These are phyloP conservation scores for Xylaria scruposa DNA, from an alignment of 495 filamentous ascomycete species.

Conservation along the genomic window DNA sequence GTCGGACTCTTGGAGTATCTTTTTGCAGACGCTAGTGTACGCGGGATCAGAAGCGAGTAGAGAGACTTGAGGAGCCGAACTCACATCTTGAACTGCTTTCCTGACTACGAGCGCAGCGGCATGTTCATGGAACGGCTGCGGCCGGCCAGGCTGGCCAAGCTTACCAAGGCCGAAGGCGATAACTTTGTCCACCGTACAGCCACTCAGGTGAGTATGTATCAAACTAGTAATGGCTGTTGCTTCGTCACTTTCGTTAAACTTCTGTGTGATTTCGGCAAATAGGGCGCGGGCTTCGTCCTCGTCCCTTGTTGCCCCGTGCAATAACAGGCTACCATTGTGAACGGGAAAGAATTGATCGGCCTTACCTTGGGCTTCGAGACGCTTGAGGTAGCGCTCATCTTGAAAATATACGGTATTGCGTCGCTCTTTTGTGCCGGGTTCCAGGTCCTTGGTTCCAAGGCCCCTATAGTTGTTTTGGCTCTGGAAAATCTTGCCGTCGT, in stretches of 20 bases:
- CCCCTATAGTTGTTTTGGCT: not conserved
- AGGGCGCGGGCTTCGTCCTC: not conserved
- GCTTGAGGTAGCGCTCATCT: not conserved
- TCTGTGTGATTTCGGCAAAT: not conserved
- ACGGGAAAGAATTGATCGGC: not conserved
- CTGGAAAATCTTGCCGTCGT: not conserved
- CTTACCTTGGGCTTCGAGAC: not conserved
- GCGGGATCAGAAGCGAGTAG: slow-evolving; percentile 45
- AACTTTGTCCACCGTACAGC: slow-evolving; percentile 7
- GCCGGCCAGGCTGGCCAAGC: not conserved
- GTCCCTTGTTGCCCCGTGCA: not conserved
- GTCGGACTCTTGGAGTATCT: slow-evolving; percentile 42
- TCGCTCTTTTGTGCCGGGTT: not conserved
- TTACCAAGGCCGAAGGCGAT: slow-evolving; percentile 14
- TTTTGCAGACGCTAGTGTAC: slow-evolving; percentile 42
- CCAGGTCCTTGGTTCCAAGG: not conserved
- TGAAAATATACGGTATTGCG: not conserved
- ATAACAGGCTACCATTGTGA: not conserved
- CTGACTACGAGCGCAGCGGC: slow-evolving; percentile 23
- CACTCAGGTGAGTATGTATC: not conserved
- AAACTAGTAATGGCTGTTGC: not conserved
- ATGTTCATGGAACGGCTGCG: slow-evolving; percentile 5
- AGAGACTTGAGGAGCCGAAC: slow-evolving; percentile 27
- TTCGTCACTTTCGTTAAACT: not conserved
- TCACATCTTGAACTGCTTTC: slow-evolving; percentile 29